Evolutionary conservation across 2,329 filamentous ascomycete species (phyloP).

Genomic region (Coniosporium tulheliwenetii): DNA sequence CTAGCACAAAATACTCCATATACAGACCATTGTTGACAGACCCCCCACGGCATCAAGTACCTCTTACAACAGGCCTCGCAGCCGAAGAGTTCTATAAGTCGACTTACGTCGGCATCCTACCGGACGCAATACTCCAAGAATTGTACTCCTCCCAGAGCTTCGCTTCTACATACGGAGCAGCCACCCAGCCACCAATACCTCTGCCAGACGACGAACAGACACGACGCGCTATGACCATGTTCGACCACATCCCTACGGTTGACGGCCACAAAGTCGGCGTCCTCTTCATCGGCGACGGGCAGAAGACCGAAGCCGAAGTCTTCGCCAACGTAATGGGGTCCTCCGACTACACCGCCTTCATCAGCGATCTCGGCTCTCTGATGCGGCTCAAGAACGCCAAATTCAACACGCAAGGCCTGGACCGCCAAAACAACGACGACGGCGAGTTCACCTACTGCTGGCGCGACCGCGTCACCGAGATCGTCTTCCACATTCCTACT

Average conservation of each 20-base stretch:
- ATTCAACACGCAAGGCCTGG: conserved; percentile 87
- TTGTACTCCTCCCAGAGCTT: conserved; percentile 35
- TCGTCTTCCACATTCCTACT: conserved; percentile 89
- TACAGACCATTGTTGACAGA: conserved; percentile 19
- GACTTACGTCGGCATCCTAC: conserved; percentile 47
- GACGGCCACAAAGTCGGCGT: conserved; percentile 94
- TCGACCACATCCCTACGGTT: conserved; percentile 78
- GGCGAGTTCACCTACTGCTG: conserved; percentile 84
- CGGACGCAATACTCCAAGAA: conserved; percentile 58
- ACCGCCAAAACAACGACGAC: conserved; percentile 61
- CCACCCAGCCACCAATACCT: conserved; percentile 42
- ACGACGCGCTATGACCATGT: conserved; percentile 58
- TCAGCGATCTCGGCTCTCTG: conserved; percentile 67
- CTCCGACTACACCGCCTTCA: conserved; percentile 72
- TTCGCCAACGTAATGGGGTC: conserved; percentile 77
- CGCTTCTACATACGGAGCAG: conserved; percentile 9
- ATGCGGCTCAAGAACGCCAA: conserved; percentile 66
- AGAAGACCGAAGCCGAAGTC: conserved; percentile 70
- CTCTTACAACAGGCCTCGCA: conserved; percentile 20
- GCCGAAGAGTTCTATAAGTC: conserved; percentile 27
- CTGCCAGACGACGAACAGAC: conserved; percentile 58
- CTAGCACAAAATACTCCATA: conserved; percentile 25
- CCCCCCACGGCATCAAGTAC: conserved; percentile 24
- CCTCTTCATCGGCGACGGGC: conserved; percentile 79
- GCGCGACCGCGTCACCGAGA: conserved; percentile 87